These are phyloP conservation scores for Plectosphaerella plurivora DNA, from an alignment of 2,329 filamentous ascomycete species.

Conservation along the genomic window DNA sequence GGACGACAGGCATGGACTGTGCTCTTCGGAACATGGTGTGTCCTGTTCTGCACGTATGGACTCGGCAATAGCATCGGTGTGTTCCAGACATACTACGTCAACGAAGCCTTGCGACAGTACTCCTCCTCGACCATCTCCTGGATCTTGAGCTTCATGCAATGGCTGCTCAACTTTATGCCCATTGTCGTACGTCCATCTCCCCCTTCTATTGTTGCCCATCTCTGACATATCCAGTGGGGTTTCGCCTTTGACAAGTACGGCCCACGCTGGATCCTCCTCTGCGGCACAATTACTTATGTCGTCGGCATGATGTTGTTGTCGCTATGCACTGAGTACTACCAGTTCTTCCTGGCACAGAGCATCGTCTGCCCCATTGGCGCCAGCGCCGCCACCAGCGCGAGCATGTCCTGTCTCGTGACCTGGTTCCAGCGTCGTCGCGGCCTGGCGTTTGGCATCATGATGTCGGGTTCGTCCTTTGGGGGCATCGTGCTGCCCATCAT, in stretches of 20 bases:
- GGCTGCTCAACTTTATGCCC: conserved; percentile 41
- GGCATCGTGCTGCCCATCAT: conserved; percentile 59
- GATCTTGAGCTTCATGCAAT: conserved; percentile 51
- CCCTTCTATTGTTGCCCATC: conserved; percentile 24
- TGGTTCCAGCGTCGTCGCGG: conserved; percentile 51
- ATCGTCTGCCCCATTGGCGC: conserved; percentile 35
- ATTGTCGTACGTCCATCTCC: conserved; percentile 27
- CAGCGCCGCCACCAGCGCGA: conserved; percentile 35
- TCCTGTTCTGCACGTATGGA: conserved; percentile 38
- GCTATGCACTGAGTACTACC: conserved; percentile 38
- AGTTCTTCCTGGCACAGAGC: conserved; percentile 38
- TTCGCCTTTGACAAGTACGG: conserved; percentile 61
- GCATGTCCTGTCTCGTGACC: conserved; percentile 36
- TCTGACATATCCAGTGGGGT: conserved; percentile 26
- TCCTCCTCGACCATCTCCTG: conserved; percentile 50
- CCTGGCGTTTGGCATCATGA: conserved; percentile 47
- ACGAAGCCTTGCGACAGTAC: conserved; percentile 39
- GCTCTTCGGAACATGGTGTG: conserved; percentile 42
- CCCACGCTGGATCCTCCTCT: conserved; percentile 50
- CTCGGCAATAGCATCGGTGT: conserved; percentile 43
- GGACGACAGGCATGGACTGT: conserved; percentile 52
- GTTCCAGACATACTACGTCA: conserved; percentile 56
- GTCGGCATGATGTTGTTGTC: conserved; percentile 63
- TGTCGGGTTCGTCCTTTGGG: conserved; percentile 49
- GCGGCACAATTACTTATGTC: conserved; percentile 52